Base-by-base conservation (phyloP, 805 yeast genomes). In the Priceomyces fermenticarens region DNA sequence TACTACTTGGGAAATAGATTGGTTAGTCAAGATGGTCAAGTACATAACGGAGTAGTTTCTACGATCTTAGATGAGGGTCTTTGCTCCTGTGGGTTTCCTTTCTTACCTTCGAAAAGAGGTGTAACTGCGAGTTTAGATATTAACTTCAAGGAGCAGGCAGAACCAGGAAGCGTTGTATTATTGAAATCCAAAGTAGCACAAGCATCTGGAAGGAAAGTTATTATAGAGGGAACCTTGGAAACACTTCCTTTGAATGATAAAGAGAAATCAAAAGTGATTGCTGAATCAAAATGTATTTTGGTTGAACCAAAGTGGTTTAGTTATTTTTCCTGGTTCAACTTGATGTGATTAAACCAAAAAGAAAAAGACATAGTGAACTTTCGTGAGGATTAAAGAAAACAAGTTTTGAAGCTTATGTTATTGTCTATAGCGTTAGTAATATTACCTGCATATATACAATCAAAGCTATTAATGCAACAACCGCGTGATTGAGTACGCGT, bases 231-330 rank as follows among this genome's bases (percentile, higher is more conserved):
- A 2, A 54, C 60, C 27, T 61, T 85, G 14, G 75, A 75, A 45
- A 74, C 86, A 0, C 57, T 85, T 33, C 74, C 73, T 11, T 45
- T 57, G 9, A 38, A 34, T 32, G 49, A 44, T 7, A 51, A 48
- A 17, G 62, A 54, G 29, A 47, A 53, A 4, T 65, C 73, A 8
- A 40, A 60, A 10, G 61, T 58, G 8, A 63, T 81, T 38, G 95
- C 91, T 0, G 63, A 70, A 11, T 89, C 88, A 0, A 66, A 64
- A 26, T 85, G 95, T 59, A 65, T 86, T 2, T 67, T 88, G 45
- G 93, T 88, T 2, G 95, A 88, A 55, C 97, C 97, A 3, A 81
- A 72, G 52, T 88, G 96, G 96, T 87, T 87, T 63, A 83, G 79
- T 54, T 86, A 80, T 54, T 63, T 87, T 40, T 57, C 59, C n/a